Percentiles rank a stretch among this genome's conserved stretches.
phyloP scores from a whole-genome alignment of 306 rosid genomes.

The Pterocarpus macrocarpus region DNA sequence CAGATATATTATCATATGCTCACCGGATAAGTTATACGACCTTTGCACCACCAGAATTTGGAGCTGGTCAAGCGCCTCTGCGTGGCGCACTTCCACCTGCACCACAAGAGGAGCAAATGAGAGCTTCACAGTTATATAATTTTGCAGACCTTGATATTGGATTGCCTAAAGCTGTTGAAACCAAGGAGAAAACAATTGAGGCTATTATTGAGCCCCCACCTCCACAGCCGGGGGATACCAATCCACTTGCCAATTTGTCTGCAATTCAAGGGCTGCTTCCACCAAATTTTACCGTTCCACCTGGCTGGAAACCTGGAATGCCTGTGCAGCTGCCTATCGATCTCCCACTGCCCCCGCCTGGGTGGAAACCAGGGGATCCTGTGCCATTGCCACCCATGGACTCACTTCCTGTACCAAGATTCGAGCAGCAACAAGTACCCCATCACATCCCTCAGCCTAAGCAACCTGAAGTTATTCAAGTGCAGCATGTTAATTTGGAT shows the following conservation, averaged over 20 bases:
- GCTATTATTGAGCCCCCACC: conserved; percentile 75
- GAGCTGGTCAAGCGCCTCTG: conserved; percentile 87
- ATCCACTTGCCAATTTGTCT: conserved; percentile 64
- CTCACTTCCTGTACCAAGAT: conserved; percentile 68
- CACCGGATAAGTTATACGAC: conserved; percentile 94
- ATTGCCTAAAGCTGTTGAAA: conserved; percentile 73
- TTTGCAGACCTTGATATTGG: conserved; percentile 93
- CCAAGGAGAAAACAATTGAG: conserved; percentile 70
- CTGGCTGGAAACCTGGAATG: conserved; percentile 99
- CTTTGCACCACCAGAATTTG: conserved; percentile 94
- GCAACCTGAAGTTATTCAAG: conserved; percentile 83
- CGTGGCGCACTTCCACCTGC: conserved; percentile 95
- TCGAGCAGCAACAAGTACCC: conserved; percentile 66
- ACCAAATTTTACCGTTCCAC: conserved; percentile 75
- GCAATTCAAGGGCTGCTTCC: conserved; percentile 80
- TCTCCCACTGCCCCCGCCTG: conserved; percentile 89
- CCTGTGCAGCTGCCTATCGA: conserved; percentile 82
- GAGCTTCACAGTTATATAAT: conserved; percentile 87
- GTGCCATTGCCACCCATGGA: conserved; percentile 81
- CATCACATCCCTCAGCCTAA: conserved; percentile 67
- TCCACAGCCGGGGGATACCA: conserved; percentile 52
- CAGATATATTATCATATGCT: conserved; percentile 84
- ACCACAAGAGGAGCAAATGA: conserved; percentile 96
- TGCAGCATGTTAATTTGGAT: conserved; percentile 88
- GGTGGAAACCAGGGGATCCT: conserved; percentile 97